These are phyloP conservation scores for Ustilago shanxiensis DNA, from an alignment of 1,284 basidiomycete genomes.

Conservation along the genomic window DNA sequence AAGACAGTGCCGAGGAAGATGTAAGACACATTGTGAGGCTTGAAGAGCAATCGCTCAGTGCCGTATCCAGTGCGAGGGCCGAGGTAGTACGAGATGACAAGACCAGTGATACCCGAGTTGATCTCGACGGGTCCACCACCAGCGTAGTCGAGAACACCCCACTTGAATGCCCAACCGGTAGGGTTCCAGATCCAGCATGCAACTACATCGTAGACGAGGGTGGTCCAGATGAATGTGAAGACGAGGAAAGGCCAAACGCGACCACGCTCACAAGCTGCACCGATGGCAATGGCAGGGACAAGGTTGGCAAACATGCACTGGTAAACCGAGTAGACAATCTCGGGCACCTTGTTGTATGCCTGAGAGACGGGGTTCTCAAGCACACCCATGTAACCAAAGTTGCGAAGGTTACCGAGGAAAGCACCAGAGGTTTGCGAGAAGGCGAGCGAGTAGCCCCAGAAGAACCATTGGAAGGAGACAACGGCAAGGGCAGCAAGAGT, in stretches of 20 bases:
- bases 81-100: conserved; percentile 92
- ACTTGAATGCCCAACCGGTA: conserved; percentile 88
- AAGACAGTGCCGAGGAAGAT: conserved; percentile 88
- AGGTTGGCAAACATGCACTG: conserved; percentile 72
- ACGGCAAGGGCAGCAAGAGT: conserved; percentile 71
- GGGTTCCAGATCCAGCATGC: conserved; percentile 85
- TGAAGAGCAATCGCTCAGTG: conserved; percentile 86
- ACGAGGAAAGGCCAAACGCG: conserved; percentile 88
- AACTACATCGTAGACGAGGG: conserved; percentile 74
- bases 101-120: conserved; percentile 85
- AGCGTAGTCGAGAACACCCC: conserved; percentile 92
- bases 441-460: conserved; percentile 71
- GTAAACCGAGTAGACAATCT: conserved; percentile 73
- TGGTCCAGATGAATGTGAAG: conserved; percentile 87
- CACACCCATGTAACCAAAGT: conserved; percentile 77
- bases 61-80: conserved; percentile 90
- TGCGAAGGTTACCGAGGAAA: conserved; percentile 81
- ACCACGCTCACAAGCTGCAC: conserved; percentile 85
- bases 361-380: conserved; percentile 82
- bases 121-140: conserved; percentile 95
- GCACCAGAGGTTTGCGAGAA: conserved; percentile 75
- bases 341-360: conserved; percentile 73
- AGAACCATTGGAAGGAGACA: conserved; percentile 75
- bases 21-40: conserved; percentile 91
- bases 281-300: conserved; percentile 74